A percentile compares a stretch with the other conserved stretches of the same genome.
These are phyloP conservation scores for Candida montana DNA, from an alignment of 805 yeast species.

Conservation along the genomic window DNA sequence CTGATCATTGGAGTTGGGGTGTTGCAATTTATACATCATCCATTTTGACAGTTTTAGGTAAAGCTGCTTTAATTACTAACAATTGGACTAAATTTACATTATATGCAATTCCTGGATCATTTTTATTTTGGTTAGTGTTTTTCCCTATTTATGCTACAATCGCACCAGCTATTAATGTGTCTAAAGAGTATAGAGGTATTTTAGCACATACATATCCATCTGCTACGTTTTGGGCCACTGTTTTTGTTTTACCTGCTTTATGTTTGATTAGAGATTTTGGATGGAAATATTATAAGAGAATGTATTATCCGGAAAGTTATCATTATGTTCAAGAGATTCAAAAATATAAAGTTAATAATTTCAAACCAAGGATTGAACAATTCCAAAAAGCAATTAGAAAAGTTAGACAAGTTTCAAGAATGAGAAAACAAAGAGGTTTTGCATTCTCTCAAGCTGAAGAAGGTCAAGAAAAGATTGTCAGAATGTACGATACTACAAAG, in stretches of 20 bases:
- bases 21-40: constrained; percentile 84
- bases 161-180: constrained; percentile 79
- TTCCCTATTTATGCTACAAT: constrained; percentile 83
- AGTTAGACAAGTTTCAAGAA: constrained; percentile 96
- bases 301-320: constrained; percentile 85
- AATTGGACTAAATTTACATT: constrained; percentile 94
- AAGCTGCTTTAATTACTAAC: constrained; percentile 87
- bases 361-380: constrained; percentile 93
- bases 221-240: constrained; percentile 75
- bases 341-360: constrained; percentile 88
- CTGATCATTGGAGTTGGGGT: constrained; percentile 95
- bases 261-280: constrained; percentile 83
- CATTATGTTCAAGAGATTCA: constrained; percentile 97
- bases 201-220: constrained; percentile 72
- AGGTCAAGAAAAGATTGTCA: constrained; percentile 84
- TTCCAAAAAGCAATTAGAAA: constrained; percentile 96
- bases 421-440: constrained; percentile 97
- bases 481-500: constrained; percentile 94
- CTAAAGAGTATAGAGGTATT: constrained; percentile 81
- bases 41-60: constrained; percentile 83
- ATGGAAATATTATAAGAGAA: constrained; percentile 93
- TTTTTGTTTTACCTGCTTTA: constrained; percentile 66
- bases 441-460: constrained; percentile 96
- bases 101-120: constrained; percentile 92
- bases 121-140: constrained; percentile 73